A percentile compares a stretch with the other conserved stretches of the same genome.
phyloP scores from a whole-genome alignment of 768 basidiomycete genomes.

The Russula sp. region DNA sequence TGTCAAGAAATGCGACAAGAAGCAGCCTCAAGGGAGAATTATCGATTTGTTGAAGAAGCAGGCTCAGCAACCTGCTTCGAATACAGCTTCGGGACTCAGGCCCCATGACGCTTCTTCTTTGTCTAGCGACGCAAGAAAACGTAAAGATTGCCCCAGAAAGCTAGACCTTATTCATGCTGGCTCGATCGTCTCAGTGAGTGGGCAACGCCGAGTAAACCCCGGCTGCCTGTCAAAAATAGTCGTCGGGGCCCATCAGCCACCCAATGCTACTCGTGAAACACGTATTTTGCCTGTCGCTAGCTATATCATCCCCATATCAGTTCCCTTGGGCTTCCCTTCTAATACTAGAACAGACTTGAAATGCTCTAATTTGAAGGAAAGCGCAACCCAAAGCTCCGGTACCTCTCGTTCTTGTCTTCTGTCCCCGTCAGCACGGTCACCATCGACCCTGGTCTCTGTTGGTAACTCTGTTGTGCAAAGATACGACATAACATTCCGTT shows the following conservation, averaged over 20 bases:
- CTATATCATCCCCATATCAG: not conserved
- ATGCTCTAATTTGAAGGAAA: not conserved
- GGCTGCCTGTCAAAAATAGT: not conserved
- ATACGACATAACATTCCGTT: not conserved
- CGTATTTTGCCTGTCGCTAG: too few relatives aligned
- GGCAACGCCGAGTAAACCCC: not conserved
- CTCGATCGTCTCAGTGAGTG: too few relatives aligned
- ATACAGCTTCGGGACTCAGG: slow-evolving; percentile 7
- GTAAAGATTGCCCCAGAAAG: not conserved
- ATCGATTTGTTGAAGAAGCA: slow-evolving; percentile 45
- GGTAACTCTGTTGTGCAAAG: not conserved
- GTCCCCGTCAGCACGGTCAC: not conserved
- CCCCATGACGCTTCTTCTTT: not conserved
- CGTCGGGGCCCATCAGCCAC: not conserved
- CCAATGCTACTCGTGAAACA: not conserved
- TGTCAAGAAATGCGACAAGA: slow-evolving; percentile 8
- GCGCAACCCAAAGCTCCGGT: not conserved
- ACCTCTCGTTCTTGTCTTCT: not conserved
- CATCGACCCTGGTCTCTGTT: not conserved
- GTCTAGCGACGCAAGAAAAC: not conserved
- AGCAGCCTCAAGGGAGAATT: slow-evolving; percentile 32
- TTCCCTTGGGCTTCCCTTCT: not conserved
- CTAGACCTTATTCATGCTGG: not conserved
- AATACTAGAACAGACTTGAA: not conserved
- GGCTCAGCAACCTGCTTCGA: slow-evolving; percentile 25